Evolutionary conservation across 768 basidiomycete species (phyloP), one percentile per base, ranked within the genome.

Genomic region (Multifurca ochricompacta): DNA sequence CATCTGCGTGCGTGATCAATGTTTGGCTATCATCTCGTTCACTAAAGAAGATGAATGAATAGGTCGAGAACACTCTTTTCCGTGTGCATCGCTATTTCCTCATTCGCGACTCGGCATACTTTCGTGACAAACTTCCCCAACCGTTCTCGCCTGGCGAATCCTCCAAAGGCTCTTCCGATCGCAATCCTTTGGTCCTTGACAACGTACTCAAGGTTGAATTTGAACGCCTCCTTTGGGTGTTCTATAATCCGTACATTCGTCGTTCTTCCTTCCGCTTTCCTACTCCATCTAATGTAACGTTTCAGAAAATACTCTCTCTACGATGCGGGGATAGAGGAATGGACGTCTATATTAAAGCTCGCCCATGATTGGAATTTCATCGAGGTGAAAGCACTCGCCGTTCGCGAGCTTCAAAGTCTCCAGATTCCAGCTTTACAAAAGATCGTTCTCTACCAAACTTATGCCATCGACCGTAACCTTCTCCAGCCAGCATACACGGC

Each of bases 281-380:
- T 27, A 1, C n/a, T 14, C 9, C 18, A 28, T 36, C 23, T 31
- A 16, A 47, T 21, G 40, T 59, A 27, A 44, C 37, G 11, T 19
- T 35, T 35, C 61, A 86, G 83, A 0, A 71, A 66, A 40, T 83
- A 82, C 59, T 79, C 81, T 0, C 65, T 78, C 0, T 83, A 83
- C 46, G 71, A 76, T 16, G 77, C 79, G 3, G 64, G 64, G 0
- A 65, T 76, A 0, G 68, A 72, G 0, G 75, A 77, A 7, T 88
- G 86, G 86, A 66, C 68, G 0, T 68, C 66, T 0, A 77, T 88
- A 37, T 65, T 87, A 0, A 65, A 62, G 3, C 77, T 86, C 1
- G 72, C 83, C 0, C 68, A 77, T 11, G 60, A 67, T 4, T 88
- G 84, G 84, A 23, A 59, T 1, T 85, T 86, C 56, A 61, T 56